Base-by-base conservation (phyloP, 148 eudicot genomes). In the Rhododendron mucronatum region DNA sequence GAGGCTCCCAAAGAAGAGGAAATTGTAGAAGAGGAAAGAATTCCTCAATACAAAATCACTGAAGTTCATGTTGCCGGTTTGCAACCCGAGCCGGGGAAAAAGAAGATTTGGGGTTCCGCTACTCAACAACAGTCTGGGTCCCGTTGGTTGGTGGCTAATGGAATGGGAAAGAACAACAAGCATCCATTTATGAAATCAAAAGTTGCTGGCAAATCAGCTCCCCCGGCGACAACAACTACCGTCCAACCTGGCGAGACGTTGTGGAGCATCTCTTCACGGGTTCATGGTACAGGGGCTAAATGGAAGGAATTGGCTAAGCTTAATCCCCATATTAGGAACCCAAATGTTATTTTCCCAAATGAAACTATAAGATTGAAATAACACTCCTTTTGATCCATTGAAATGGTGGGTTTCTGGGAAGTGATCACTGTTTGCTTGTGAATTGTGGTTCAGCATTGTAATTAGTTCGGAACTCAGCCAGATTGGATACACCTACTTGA, bases 61-160 rank as follows among this genome's bases (percentile, higher is more conserved):
- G 96, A 95, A 84, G 98, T 97, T 59, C 95, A 95, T 88, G 94
- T 95, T 84, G 94, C 96, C 30, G 98, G 99, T 78, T 71, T 97
- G 86, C 93, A 92, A 84, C 89, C 89, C 7, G 95, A 94, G 85
- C 89, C 93, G 0, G 95, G 93, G 20, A 97, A 94, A 89, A 97
- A 97, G 91, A 95, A 91, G 89, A 57, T 91, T 39, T 97, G 99
- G 98, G 98, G 99, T 18, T 92, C 90, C 12, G 65, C 88, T 41
- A 83, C 90, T 26, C 98, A 97, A 69, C 96, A 97, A 81, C 95
- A 95, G 88, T 91, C 99, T 13, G 99, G 99, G 39, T 97, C 98
- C 5, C 99, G 99, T 16, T 97, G 99, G 99, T 91, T 97, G 90
- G 90, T 94, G 33, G 99, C 97, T 12, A 95, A 94, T 82, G 99